phyloP scores from a whole-genome alignment of 139 green algal species.

The Chlamydomonas schloesseri region DNA sequence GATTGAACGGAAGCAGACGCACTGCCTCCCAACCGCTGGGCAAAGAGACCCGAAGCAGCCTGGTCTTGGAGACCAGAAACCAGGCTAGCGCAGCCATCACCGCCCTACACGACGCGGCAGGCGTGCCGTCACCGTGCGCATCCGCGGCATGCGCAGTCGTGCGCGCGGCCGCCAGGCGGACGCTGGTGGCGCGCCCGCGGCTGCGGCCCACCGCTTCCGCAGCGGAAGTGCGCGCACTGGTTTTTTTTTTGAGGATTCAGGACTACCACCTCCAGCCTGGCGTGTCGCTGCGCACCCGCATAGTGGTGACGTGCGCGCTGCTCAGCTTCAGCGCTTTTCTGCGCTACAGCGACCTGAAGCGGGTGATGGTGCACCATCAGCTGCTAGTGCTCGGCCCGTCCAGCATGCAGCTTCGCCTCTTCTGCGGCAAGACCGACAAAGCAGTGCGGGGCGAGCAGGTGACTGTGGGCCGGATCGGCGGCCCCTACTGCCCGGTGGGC shows the following conservation, averaged over 20 bases:
- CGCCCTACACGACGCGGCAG: too few species aligned
- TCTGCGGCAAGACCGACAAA: conserved; percentile 6
- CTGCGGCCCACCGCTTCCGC: too few species aligned
- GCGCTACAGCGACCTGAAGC: neutral
- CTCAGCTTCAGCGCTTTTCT: neutral
- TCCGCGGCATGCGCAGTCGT: too few species aligned
- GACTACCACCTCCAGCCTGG: neutral
- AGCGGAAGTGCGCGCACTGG: neutral
- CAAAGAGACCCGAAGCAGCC: too few species aligned
- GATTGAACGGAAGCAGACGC: too few species aligned
- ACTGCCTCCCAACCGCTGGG: too few species aligned
- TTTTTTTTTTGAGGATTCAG: too few species aligned
- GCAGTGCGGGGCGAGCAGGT: neutral
- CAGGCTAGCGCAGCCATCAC: too few species aligned
- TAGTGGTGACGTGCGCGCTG: neutral
- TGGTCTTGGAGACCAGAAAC: too few species aligned
- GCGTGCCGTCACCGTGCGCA: too few species aligned
- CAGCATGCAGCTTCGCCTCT: neutral
- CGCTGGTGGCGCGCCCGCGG: too few species aligned
- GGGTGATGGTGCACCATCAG: neutral
- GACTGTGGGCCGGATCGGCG: neutral
- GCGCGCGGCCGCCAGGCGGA: too few species aligned
- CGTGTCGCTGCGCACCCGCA: neutral
- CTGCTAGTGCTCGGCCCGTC: neutral
- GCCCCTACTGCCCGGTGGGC: neutral